Percentiles rank a stretch among this genome's conserved stretches.
Evolutionary conservation across 1,139 yeast species (phyloP).

Genomic region (Geotrichum fermentans): DNA sequence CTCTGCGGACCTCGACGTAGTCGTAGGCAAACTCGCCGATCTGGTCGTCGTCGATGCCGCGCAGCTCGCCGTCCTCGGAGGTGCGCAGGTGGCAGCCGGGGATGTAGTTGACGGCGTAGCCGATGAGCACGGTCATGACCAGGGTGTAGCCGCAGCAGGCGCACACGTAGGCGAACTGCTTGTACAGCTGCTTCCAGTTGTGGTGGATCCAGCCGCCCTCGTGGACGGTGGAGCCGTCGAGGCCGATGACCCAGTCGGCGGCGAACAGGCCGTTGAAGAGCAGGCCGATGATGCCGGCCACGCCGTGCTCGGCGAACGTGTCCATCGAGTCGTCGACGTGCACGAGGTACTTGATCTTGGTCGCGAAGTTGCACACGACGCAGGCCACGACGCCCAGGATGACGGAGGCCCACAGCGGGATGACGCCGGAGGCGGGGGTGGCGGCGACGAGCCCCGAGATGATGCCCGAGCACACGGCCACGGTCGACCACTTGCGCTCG

Average conservation of each 20-base stretch:
- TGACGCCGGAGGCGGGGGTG: constrained; percentile 87
- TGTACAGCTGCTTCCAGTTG: constrained; percentile 86
- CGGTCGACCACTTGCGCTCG: constrained; percentile 89
- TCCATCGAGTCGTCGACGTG: constrained; percentile 90
- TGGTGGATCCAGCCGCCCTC: constrained; percentile 90
- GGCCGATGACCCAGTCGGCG: constrained; percentile 83
- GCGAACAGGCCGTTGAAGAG: constrained; percentile 85
- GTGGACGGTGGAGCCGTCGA: constrained; percentile 72
- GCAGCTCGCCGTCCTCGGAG: constrained; percentile 76
- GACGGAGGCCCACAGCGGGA: constrained; percentile 89
- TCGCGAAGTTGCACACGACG: constrained; percentile 79
- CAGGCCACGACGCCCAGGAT: constrained; percentile 80
- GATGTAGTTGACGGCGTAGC: constrained; percentile 65
- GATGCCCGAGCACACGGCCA: constrained; percentile 90
- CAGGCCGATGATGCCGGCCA: constrained; percentile 89
- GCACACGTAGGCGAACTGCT: constrained; percentile 75
- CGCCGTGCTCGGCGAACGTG: constrained; percentile 96
- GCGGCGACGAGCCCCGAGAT: constrained; percentile 96
- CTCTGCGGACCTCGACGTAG: constrained; percentile 67
- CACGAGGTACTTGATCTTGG: constrained; percentile 76
- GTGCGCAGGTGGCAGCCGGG: constrained; percentile 83
- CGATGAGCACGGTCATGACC: constrained; percentile 71
- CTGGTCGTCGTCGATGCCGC: constrained; percentile 93
- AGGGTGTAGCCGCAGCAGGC: constrained; percentile 73
- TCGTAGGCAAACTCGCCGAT: constrained; percentile 98